Conservation (phyloP, 2,329 filamentous ascomycete species). For the Claviceps paspali region DNA sequence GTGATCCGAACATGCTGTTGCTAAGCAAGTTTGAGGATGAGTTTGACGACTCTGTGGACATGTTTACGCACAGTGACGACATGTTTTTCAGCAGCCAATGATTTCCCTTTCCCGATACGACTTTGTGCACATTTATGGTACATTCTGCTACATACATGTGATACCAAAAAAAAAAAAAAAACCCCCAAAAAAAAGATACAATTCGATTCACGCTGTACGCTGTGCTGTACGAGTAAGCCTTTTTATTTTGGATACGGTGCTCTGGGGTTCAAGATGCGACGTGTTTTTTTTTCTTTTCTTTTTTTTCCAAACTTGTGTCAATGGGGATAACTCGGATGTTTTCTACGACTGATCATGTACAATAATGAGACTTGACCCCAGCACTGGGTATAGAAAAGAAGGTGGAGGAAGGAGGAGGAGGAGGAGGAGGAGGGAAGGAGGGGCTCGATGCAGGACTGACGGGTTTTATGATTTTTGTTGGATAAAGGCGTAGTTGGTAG, state of each 20-base stretch:
- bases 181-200: conserved; percentile 3
- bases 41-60: conserved; percentile 30
- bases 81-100: conserved; percentile 32
- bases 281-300: not conserved
- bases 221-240: conserved; percentile 6
- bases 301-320: not conserved
- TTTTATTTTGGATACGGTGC: conserved; percentile 1
- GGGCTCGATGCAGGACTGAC: too few species aligned
- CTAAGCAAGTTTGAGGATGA: conserved; percentile 40
- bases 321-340: not conserved
- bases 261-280: not conserved
- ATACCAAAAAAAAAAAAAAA: conserved; percentile 1
- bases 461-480: conserved; percentile 8
- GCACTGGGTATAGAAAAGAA: not conserved
- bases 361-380: not conserved
- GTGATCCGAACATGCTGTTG: conserved; percentile 32
- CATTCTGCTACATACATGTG: conserved; percentile 1
- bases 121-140: not conserved
- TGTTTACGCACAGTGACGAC: conserved; percentile 37
- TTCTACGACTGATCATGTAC: conserved; percentile 3
- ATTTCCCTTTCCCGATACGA: conserved; percentile 1
- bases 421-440: too few species aligned
- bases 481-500: conserved; percentile 5
- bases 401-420: too few species aligned
- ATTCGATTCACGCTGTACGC: not conserved